Evolutionary conservation across 257 asterid species (phyloP).

Genomic region (Echites panduratus): DNA sequence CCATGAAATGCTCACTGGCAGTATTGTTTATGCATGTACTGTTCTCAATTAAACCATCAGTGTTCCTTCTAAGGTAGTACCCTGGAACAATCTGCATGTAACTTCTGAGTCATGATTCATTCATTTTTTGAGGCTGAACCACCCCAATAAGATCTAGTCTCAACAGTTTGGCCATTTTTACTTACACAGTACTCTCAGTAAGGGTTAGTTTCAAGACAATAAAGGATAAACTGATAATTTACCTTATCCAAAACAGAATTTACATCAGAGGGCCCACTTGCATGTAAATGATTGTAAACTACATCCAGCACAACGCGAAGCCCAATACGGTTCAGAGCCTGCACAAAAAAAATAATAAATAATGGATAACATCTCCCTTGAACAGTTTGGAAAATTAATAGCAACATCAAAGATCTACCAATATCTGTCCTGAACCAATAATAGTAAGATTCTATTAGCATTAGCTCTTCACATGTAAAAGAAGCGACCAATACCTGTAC

Average conservation of each 20-base stretch:
- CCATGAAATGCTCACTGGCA: conserved; percentile 98
- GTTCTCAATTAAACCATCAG: conserved; percentile 73
- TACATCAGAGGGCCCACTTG: conserved; percentile 68
- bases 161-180: not conserved
- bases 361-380: not conserved
- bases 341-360: conserved; percentile 22
- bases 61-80: conserved; percentile 82
- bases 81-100: conserved; percentile 93
- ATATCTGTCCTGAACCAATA: not conserved
- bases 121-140: not conserved
- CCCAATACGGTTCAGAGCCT: conserved; percentile 83
- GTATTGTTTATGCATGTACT: conserved; percentile 90
- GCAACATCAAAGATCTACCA: conserved; percentile 1
- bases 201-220: not conserved
- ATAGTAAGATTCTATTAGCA: not conserved
- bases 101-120: conserved; percentile 7
- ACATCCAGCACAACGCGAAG: conserved; percentile 84
- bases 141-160: not conserved
- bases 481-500: conserved; percentile 58
- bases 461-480: conserved; percentile 9
- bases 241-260: conserved; percentile 91
- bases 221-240: conserved; percentile 42
- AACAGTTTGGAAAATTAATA: conserved; percentile 3
- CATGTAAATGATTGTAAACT: conserved; percentile 90
- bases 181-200: too few relatives aligned